These are phyloP conservation scores for Neonectria ditissima DNA, from an alignment of 2,329 filamentous ascomycete genomes.

Conservation along the genomic window DNA sequence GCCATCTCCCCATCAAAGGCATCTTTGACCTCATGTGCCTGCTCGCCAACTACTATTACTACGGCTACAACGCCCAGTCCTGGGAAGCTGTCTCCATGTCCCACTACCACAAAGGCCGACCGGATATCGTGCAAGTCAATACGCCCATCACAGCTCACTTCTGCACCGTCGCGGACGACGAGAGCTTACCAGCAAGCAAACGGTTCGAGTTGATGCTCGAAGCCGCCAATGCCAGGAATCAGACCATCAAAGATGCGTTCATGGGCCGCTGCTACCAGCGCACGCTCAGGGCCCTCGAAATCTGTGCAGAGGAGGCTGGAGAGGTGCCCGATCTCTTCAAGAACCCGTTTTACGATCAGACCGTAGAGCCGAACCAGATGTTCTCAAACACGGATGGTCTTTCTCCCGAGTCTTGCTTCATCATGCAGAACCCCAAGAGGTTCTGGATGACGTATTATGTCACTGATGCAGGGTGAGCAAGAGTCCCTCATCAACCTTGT, in stretches of 20 bases:
- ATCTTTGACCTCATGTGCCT: constrained; percentile 28
- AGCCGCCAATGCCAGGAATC: constrained; percentile 25
- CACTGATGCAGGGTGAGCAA: constrained; percentile 25
- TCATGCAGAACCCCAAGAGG: constrained; percentile 29
- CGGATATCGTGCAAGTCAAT: constrained; percentile 31
- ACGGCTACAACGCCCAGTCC: constrained; percentile 26
- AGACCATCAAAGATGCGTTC: constrained; percentile 30
- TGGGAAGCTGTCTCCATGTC: constrained; percentile 33
- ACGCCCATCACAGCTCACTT: constrained; percentile 19
- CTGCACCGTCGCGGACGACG: constrained; percentile 28
- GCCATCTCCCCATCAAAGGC: constrained; percentile 29
- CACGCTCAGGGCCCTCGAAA: constrained; percentile 24
- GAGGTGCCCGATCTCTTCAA: constrained; percentile 27
- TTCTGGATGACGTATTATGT: constrained; percentile 35
- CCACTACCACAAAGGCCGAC: constrained; percentile 33
- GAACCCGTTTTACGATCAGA: constrained; percentile 25
- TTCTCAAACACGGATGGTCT: constrained; percentile 30
- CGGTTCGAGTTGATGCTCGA: constrained; percentile 24
- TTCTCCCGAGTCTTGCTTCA: constrained; percentile 33
- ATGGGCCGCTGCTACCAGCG: constrained; percentile 29
- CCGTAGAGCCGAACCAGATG: constrained; percentile 29
- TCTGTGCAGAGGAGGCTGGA: constrained; percentile 17
- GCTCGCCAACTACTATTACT: constrained; percentile 30
- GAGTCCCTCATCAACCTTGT: neutral
- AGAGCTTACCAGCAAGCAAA: constrained; percentile 5